These are phyloP conservation scores for Rutstroemia sp. DNA, from an alignment of 2,329 filamentous ascomycete genomes.

Conservation along the genomic window DNA sequence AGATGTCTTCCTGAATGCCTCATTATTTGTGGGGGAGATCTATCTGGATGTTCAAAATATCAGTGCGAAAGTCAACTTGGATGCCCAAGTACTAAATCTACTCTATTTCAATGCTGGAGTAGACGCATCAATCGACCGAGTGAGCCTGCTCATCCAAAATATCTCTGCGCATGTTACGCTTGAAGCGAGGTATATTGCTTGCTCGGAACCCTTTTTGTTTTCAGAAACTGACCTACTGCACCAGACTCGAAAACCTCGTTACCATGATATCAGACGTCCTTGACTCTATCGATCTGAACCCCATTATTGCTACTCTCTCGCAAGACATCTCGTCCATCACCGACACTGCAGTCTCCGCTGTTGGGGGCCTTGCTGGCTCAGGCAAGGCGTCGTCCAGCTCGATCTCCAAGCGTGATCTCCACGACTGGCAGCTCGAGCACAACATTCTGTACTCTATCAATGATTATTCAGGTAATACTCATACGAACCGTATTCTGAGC, in stretches of 20 bases:
- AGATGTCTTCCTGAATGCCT: slow-evolving; percentile 29
- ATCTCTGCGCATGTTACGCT: no score
- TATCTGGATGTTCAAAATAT: no score
- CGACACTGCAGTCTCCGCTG: slow-evolving; percentile 31
- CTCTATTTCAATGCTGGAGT: no score
- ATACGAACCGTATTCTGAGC: slow-evolving; percentile 48
- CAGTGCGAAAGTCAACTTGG: no score
- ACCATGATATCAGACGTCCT: slow-evolving; percentile 52
- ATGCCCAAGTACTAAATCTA: no score
- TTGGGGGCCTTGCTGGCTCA: no score
- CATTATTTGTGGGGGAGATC: no score
- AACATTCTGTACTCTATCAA: slow-evolving; percentile 55
- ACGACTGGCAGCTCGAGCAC: slow-evolving; percentile 41
- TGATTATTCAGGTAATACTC: slow-evolving; percentile 48
- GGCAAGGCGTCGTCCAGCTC: slow-evolving; percentile 11
- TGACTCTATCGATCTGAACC: slow-evolving; percentile 52
- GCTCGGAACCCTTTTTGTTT: slow-evolving; percentile 38
- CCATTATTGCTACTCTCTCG: slow-evolving; percentile 48
- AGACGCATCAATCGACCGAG: no score
- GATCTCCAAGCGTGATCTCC: slow-evolving; percentile 15
- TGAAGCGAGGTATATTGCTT: no score
- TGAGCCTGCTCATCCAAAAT: no score
- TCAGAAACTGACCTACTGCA: slow-evolving; percentile 46
- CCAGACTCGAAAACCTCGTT: slow-evolving; percentile 51
- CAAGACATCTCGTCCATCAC: slow-evolving; percentile 41